These are phyloP conservation scores for Simplicillium aogashimaense DNA, from an alignment of 2,329 filamentous ascomycete genomes.

Conservation along the genomic window DNA sequence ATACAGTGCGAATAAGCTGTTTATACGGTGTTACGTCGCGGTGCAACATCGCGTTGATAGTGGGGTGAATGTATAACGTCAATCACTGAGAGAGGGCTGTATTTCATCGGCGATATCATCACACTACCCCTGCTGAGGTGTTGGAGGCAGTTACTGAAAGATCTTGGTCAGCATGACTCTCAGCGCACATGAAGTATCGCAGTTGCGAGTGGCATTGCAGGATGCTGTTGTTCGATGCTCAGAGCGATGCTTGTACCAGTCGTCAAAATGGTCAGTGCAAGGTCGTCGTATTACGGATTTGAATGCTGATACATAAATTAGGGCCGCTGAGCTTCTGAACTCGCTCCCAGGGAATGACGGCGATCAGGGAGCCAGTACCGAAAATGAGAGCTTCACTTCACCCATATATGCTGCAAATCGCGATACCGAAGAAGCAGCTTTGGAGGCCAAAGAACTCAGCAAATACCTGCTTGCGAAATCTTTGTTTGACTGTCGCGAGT, in stretches of 20 bases:
- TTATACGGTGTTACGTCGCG: constrained; percentile 2
- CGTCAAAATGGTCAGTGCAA: constrained; percentile 73
- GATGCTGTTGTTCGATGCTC: constrained; percentile 85
- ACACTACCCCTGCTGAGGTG: too few relatives aligned
- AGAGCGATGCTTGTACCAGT: constrained; percentile 90
- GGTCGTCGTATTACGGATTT: too few relatives aligned
- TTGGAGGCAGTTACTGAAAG: too few relatives aligned
- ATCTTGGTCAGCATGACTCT: constrained; percentile 40
- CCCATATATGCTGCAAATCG: constrained; percentile 43
- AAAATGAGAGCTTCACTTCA: constrained; percentile 28
- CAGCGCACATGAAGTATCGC: constrained; percentile 44
- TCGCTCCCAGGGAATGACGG: constrained; percentile 59
- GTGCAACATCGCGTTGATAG: background rate
- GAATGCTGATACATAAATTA: constrained; percentile 24
- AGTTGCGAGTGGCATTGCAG: constrained; percentile 67
- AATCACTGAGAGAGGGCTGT: too few relatives aligned
- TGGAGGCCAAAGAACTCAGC: constrained; percentile 72
- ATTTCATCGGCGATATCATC: too few relatives aligned
- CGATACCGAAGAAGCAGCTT: constrained; percentile 61
- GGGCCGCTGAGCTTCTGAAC: constrained; percentile 89
- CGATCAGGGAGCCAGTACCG: constrained; percentile 35
- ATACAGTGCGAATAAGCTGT: background rate
- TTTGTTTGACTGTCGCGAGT: constrained; percentile 91
- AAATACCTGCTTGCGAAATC: constrained; percentile 87
- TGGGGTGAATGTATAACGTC: too few relatives aligned